A percentile compares a stretch with the other conserved stretches of the same genome.
Evolutionary conservation across 352 stramenopile species (phyloP).

Genomic region (Phytophthora sojae): DNA sequence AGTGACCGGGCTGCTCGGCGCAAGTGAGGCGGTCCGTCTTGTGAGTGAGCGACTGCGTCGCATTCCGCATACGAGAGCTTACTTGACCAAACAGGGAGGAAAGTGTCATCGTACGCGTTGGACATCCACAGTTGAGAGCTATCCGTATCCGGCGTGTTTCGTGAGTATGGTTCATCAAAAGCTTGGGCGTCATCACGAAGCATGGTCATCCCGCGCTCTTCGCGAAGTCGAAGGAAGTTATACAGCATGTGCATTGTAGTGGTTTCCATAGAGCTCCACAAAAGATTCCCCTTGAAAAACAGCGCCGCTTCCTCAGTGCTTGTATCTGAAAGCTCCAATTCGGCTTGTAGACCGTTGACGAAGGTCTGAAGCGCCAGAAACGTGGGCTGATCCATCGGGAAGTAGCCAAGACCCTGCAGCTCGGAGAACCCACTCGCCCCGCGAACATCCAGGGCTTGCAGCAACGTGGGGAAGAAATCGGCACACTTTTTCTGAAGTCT

Average conservation of each 20-base stretch:
- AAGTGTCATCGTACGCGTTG: conserved; percentile 63
- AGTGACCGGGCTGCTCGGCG: conserved; percentile 50
- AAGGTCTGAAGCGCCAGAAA: conserved; percentile 66
- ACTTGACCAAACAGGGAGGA: conserved; percentile 70
- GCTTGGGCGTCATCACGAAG: conserved; percentile 14
- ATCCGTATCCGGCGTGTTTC: neutral
- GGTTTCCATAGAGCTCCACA: conserved; percentile 57
- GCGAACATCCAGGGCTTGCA: conserved; percentile 43
- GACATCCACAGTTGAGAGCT: conserved; percentile 50
- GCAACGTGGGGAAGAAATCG: conserved; percentile 53
- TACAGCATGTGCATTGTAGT: conserved; percentile 47
- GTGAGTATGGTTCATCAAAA: neutral
- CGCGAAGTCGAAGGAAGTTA: conserved; percentile 57
- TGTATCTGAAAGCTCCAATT: conserved; percentile 26
- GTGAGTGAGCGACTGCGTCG: conserved; percentile 38
- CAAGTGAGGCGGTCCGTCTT: conserved; percentile 28
- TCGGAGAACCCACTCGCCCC: conserved; percentile 50
- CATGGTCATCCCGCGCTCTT: conserved; percentile 64
- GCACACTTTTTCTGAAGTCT: conserved; percentile 41
- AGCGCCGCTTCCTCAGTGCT: conserved; percentile 25
- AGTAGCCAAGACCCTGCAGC: conserved; percentile 54
- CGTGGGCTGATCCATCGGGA: conserved; percentile 56
- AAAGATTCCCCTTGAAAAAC: conserved; percentile 64
- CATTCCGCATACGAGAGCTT: conserved; percentile 71
- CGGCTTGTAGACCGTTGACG: conserved; percentile 47